Evolutionary conservation across 768 basidiomycete species (phyloP).

Genomic region (Trametes cinnabarina): DNA sequence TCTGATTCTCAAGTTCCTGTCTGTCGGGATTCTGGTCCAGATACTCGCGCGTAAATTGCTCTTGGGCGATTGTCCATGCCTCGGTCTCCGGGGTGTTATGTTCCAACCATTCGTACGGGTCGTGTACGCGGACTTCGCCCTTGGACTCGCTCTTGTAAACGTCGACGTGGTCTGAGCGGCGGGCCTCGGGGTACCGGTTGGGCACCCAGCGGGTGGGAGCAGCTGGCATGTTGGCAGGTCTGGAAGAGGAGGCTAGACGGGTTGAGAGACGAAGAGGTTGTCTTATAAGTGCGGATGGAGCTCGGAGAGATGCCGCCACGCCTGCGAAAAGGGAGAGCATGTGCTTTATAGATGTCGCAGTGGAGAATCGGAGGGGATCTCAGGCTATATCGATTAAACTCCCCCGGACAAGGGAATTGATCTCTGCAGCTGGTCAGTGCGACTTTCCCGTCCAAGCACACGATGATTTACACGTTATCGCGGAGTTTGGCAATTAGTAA

Average conservation of each 20-base stretch:
- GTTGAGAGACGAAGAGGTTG: slow-evolving; percentile 6
- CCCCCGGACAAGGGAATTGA: slow-evolving; percentile 6
- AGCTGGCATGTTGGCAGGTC: slow-evolving; percentile 21
- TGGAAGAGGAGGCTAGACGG: slow-evolving; percentile 14
- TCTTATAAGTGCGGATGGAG: slow-evolving; percentile 22
- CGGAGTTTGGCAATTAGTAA: background rate
- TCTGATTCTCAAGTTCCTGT: slow-evolving; percentile 54
- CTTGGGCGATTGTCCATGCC: slow-evolving; percentile 61
- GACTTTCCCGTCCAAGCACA: background rate
- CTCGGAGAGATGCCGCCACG: slow-evolving; percentile 21
- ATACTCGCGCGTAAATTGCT: slow-evolving; percentile 53
- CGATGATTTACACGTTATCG: slow-evolving; percentile 5
- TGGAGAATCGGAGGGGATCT: slow-evolving; percentile 13
- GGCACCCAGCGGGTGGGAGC: slow-evolving; percentile 51
- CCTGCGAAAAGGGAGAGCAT: slow-evolving; percentile 14
- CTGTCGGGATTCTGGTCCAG: slow-evolving; percentile 64
- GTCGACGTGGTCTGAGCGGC: slow-evolving; percentile 65
- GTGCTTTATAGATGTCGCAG: slow-evolving; percentile 20
- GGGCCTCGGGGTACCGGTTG: slow-evolving; percentile 60
- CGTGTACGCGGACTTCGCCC: slow-evolving; percentile 61
- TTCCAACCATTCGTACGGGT: slow-evolving; percentile 80
- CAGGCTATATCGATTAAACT: slow-evolving; percentile 16
- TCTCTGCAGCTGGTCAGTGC: slow-evolving; percentile 16
- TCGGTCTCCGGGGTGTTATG: slow-evolving; percentile 60
- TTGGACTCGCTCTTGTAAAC: slow-evolving; percentile 61